These are phyloP conservation scores for Aspergillus neoniger DNA, from an alignment of 2,329 filamentous ascomycete genomes.

Conservation along the genomic window DNA sequence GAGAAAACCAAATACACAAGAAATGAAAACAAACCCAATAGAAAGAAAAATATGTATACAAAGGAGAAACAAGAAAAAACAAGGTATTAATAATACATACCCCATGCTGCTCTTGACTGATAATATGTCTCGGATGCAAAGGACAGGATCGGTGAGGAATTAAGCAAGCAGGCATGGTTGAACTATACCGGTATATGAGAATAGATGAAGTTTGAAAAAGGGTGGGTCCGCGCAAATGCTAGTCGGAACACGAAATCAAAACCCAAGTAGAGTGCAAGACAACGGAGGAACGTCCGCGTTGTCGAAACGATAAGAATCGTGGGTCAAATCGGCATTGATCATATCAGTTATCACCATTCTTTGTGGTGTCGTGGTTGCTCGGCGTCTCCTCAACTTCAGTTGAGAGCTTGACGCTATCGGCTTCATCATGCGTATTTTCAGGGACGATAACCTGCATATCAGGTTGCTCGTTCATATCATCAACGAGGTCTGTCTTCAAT, in stretches of 20 bases:
- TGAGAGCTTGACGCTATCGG: not conserved
- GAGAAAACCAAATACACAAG: not conserved
- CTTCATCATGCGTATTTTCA: not conserved
- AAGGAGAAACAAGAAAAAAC: not conserved
- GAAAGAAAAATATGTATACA: conserved; percentile 22
- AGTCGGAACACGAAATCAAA: not conserved
- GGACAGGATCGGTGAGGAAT: conserved; percentile 10
- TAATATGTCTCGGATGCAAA: not conserved
- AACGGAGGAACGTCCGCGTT: not conserved
- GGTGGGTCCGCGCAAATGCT: not conserved
- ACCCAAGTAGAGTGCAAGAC: not conserved
- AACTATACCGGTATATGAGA: conserved; percentile 4
- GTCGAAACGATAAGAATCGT: not conserved
- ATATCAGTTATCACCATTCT: not conserved
- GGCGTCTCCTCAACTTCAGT: conserved; percentile 9
- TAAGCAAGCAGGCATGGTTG: conserved; percentile 12
- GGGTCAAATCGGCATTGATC: conserved; percentile 2
- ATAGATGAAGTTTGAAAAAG: not conserved
- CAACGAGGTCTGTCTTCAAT: not conserved
- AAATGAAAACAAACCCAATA: conserved; percentile 1
- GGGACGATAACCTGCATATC: not conserved
- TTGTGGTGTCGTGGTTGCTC: conserved; percentile 5
- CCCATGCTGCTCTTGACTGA: conserved; percentile 7
- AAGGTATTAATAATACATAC: conserved; percentile 23
- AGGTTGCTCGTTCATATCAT: conserved; percentile 10